These are phyloP conservation scores for Botrytis paeoniae DNA, from an alignment of 2,329 filamentous ascomycete genomes.

Conservation along the genomic window DNA sequence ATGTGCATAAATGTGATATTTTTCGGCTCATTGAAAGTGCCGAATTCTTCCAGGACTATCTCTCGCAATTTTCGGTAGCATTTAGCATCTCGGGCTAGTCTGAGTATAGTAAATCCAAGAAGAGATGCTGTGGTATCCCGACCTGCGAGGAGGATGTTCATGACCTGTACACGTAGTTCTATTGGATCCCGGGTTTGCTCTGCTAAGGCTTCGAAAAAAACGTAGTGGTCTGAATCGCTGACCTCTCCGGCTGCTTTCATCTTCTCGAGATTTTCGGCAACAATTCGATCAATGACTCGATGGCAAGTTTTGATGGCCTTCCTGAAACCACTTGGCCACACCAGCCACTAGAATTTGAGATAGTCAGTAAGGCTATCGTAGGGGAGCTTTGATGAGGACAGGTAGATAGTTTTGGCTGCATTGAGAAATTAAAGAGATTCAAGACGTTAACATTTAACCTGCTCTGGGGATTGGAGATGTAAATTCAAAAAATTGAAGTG, in stretches of 20 bases:
- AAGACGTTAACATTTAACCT: too few species aligned
- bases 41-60: slow-evolving; percentile 41
- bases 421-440: background rate
- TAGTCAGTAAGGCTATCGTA: slow-evolving; percentile 21
- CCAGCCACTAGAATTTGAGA: slow-evolving; percentile 27
- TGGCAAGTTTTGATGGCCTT: slow-evolving; percentile 36
- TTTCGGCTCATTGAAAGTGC: slow-evolving; percentile 34
- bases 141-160: slow-evolving; percentile 55
- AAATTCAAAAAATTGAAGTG: background rate
- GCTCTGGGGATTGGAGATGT: too few species aligned
- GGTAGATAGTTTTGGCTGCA: background rate
- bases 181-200: slow-evolving; percentile 45
- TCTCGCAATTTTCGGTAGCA: slow-evolving; percentile 45
- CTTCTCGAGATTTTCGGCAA: slow-evolving; percentile 40
- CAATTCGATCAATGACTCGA: slow-evolving; percentile 48
- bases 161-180: slow-evolving; percentile 49
- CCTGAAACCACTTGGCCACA: slow-evolving; percentile 37
- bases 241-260: slow-evolving; percentile 27
- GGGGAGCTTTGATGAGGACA: too few species aligned
- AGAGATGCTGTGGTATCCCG: slow-evolving; percentile 56
- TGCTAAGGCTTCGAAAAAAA: slow-evolving; percentile 57
- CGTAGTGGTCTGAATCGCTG: slow-evolving; percentile 34
- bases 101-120: slow-evolving; percentile 38
- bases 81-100: slow-evolving; percentile 38
- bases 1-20: slow-evolving; percentile 34